phyloP scores from a whole-genome alignment of 73 alveolate genomes.

The Paramecium biaurelia region DNA sequence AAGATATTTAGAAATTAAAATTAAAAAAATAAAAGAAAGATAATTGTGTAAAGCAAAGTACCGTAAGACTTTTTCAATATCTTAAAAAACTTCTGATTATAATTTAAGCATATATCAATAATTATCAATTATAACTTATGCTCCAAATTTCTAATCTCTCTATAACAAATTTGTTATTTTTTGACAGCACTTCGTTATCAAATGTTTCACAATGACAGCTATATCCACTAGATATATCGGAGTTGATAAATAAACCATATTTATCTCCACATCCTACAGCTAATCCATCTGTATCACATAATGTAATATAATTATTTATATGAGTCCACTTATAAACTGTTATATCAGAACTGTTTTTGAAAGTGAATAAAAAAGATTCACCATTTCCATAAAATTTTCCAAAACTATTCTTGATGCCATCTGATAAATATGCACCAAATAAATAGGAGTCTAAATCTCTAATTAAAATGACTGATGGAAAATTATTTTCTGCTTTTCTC shows the following conservation, averaged over 20 bases:
- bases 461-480: not conserved
- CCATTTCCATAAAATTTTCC: conserved; percentile 38
- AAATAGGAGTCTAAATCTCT: conserved; percentile 24
- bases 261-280: conserved; percentile 56
- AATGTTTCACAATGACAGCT: conserved; percentile 34
- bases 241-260: conserved; percentile 24
- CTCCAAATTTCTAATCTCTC: conserved; percentile 45
- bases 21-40: not conserved
- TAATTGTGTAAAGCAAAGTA: conserved; percentile 9
- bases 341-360: not conserved
- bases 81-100: not conserved
- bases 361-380: conserved; percentile 34
- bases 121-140: not conserved
- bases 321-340: conserved; percentile 21
- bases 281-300: conserved; percentile 49
- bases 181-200: conserved; percentile 19
- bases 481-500: not conserved
- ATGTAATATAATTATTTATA: not conserved
- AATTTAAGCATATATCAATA: not conserved
- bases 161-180: not conserved
- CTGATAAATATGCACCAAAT: conserved; percentile 46
- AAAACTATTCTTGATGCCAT: not conserved
- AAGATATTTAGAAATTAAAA: not conserved
- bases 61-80: not conserved
- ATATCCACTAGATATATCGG: conserved; percentile 10